phyloP scores from a whole-genome alignment of 768 basidiomycete genomes.

The Lactifluus piperatus region DNA sequence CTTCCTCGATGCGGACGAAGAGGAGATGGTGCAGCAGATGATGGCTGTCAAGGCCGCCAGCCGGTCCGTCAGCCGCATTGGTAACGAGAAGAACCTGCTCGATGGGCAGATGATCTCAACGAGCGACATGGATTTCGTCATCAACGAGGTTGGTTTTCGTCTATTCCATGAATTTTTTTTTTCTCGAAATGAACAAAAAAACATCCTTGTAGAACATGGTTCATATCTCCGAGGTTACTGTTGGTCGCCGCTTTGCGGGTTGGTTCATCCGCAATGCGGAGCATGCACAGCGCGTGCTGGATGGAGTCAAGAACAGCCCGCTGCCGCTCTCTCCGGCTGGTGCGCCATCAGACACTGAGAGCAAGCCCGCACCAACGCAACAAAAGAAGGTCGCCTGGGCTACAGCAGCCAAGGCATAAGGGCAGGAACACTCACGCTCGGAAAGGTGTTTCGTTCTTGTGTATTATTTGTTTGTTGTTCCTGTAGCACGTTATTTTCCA shows the following conservation, averaged over 20 bases:
- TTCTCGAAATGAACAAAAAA: background rate
- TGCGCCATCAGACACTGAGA: conserved; percentile 1
- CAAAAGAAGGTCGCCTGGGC: conserved; percentile 21
- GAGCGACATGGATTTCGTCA: conserved; percentile 92
- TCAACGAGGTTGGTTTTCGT: conserved; percentile 61
- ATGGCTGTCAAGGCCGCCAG: conserved; percentile 93
- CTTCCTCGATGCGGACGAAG: conserved; percentile 88
- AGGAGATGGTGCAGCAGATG: conserved; percentile 91
- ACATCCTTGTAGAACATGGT: conserved; percentile 74
- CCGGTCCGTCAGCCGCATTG: conserved; percentile 56
- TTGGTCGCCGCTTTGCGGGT: conserved; percentile 87
- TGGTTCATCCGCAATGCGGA: conserved; percentile 98
- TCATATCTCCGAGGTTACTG: conserved; percentile 89
- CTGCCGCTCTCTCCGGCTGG: conserved; percentile 31
- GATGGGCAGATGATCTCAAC: conserved; percentile 83
- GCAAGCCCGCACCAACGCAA: conserved; percentile 4
- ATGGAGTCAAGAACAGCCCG: conserved; percentile 57
- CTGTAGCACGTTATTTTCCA: background rate
- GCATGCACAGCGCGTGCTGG: conserved; percentile 78
- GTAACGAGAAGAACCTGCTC: conserved; percentile 48
- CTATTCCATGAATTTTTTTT: background rate
- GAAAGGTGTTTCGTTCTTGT: background rate
- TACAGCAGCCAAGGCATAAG: background rate
- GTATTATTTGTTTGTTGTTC: background rate
- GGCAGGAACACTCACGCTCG: too few species aligned